phyloP scores from a whole-genome alignment of 495 filamentous ascomycete species.

The Annulohypoxylon maeteangense region DNA sequence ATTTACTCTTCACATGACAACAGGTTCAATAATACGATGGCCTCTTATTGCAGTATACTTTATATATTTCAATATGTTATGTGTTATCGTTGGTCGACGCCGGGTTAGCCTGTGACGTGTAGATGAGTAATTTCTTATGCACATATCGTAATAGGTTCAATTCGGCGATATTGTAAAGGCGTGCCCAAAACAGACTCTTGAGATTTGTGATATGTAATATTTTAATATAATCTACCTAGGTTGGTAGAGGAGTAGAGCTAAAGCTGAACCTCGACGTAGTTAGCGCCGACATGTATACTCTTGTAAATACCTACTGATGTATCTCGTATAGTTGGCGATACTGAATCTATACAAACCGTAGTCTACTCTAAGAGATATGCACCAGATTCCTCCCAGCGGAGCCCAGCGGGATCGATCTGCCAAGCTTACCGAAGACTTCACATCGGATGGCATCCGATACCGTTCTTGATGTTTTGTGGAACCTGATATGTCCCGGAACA shows the following conservation, averaged over 20 bases:
- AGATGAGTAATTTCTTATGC: neutral
- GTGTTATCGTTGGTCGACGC: neutral
- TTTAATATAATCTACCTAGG: neutral
- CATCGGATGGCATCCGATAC: constrained; percentile 30
- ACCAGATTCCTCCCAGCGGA: constrained; percentile 19
- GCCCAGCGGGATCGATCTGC: constrained; percentile 22
- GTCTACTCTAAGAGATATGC: neutral
- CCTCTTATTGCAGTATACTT: constrained; percentile 1
- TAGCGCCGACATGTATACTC: neutral
- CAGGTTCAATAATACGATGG: neutral
- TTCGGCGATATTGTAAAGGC: neutral
- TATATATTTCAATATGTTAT: neutral
- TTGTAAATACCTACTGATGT: neutral
- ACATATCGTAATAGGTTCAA: neutral
- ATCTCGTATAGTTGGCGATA: neutral
- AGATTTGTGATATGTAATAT: neutral
- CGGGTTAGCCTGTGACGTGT: neutral
- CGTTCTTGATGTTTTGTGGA: constrained; percentile 25
- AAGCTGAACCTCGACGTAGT: neutral
- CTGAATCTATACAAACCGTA: neutral
- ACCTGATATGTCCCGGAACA: constrained; percentile 27
- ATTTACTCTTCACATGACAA: constrained; percentile 12
- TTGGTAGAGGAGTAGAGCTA: neutral
- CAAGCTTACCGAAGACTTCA: constrained; percentile 24
- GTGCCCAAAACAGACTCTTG: neutral